These are phyloP conservation scores for Stereocaulon alpinum DNA, from an alignment of 495 filamentous ascomycete species.

Conservation along the genomic window DNA sequence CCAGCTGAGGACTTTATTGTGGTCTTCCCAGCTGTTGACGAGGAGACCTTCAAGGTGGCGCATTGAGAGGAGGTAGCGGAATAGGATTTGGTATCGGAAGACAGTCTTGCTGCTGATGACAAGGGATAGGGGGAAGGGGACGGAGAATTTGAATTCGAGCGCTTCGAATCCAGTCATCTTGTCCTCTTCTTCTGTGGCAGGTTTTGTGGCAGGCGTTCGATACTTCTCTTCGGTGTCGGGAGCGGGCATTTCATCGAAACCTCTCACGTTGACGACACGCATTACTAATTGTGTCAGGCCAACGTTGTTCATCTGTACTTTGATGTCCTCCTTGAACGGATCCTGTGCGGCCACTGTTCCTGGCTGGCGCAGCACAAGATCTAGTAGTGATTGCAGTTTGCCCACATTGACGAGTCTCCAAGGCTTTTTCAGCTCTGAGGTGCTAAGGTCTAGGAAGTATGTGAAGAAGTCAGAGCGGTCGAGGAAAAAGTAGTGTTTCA, in stretches of 20 bases:
- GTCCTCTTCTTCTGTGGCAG: conserved; percentile 60
- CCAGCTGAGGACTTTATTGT: conserved; percentile 78
- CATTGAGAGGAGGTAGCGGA: conserved; percentile 80
- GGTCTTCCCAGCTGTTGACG: conserved; percentile 77
- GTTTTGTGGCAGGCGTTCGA: conserved; percentile 39
- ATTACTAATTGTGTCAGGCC: conserved; percentile 87
- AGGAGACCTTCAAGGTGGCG: conserved; percentile 81
- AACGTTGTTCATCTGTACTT: conserved; percentile 92
- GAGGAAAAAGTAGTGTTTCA: conserved; percentile 99
- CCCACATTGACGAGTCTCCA: conserved; percentile 78
- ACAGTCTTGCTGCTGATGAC: conserved; percentile 95
- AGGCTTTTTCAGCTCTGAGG: conserved; percentile 80
- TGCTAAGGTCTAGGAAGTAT: conserved; percentile 85
- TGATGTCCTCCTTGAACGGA: conserved; percentile 96
- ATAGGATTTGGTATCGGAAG: conserved; percentile 88
- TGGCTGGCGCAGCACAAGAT: conserved; percentile 87
- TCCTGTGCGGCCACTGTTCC: conserved; percentile 90
- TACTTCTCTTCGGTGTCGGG: conserved; percentile 48
- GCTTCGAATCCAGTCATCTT: conserved; percentile 82
- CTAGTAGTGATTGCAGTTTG: conserved; percentile 88
- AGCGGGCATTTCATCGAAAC: conserved; percentile 72
- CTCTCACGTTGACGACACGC: conserved; percentile 89
- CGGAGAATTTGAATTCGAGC: conserved; percentile 82
- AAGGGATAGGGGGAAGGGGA: conserved; percentile 93
- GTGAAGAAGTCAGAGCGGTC: conserved; percentile 96